These are phyloP conservation scores for Tetrapyrgos nigripes DNA, from an alignment of 1,284 basidiomycete genomes.

Conservation along the genomic window DNA sequence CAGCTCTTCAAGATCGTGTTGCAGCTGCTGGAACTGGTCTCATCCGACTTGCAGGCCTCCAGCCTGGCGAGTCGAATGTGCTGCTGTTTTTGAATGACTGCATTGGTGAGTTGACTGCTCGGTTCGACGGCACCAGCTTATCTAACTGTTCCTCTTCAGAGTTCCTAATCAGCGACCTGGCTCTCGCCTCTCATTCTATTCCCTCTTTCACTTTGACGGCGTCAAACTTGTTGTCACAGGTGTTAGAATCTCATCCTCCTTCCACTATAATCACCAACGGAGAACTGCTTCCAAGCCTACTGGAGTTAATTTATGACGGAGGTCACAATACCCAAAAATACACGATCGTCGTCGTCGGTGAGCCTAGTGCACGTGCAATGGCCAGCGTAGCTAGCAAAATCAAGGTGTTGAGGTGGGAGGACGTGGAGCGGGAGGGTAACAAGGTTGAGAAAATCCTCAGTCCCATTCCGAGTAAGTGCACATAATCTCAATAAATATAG, in stretches of 20 bases:
- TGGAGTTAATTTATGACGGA: constrained; percentile 72
- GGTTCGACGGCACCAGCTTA: not conserved
- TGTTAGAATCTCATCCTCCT: constrained; percentile 69
- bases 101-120: constrained; percentile 58
- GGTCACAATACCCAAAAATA: constrained; percentile 53
- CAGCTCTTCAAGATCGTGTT: constrained; percentile 66
- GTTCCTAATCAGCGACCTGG: constrained; percentile 78
- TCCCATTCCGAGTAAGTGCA: constrained; percentile 54
- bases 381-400: constrained; percentile 53
- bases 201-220: constrained; percentile 73
- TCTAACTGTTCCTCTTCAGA: constrained; percentile 49
- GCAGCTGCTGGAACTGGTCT: constrained; percentile 75
- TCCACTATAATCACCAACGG: constrained; percentile 73
- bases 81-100: constrained; percentile 77
- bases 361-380: constrained; percentile 47
- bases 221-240: constrained; percentile 58
- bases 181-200: constrained; percentile 73
- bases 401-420: constrained; percentile 64
- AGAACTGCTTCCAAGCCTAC: constrained; percentile 63
- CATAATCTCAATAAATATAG: not conserved
- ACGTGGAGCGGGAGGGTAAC: constrained; percentile 69
- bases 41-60: constrained; percentile 60
- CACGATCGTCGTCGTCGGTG: constrained; percentile 73
- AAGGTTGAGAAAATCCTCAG: constrained; percentile 51
- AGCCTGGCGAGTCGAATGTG: constrained; percentile 69